phyloP scores from a whole-genome alignment of 2,329 filamentous ascomycete genomes.

The Neofusicoccum parvum region DNA sequence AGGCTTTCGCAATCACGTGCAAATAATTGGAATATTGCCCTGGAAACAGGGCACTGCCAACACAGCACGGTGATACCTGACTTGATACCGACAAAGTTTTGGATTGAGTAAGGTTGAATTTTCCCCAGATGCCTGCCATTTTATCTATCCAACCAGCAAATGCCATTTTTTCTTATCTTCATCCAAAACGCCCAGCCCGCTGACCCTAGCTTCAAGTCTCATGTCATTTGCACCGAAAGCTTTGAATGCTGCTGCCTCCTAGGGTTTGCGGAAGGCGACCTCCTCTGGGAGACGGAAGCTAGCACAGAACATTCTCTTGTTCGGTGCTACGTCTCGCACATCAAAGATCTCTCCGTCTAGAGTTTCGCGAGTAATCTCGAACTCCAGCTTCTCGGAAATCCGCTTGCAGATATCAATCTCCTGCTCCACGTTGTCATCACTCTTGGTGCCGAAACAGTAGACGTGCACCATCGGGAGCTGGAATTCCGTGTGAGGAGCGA shows the following conservation, averaged over 20 bases:
- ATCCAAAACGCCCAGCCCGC: not conserved
- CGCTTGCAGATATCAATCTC: constrained; percentile 64
- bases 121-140: not conserved
- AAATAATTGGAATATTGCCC: not conserved
- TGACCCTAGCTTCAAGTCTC: not conserved
- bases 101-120: not conserved
- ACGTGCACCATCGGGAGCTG: constrained; percentile 82
- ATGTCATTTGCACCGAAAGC: not conserved
- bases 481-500: constrained; percentile 48
- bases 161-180: not conserved
- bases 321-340: constrained; percentile 86
- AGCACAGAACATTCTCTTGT: constrained; percentile 96
- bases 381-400: constrained; percentile 63
- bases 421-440: constrained; percentile 67
- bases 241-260: not conserved
- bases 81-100: not conserved
- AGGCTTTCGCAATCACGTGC: not conserved
- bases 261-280: constrained; percentile 67
- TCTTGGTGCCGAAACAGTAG: constrained; percentile 91
- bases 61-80: not conserved
- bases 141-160: not conserved
- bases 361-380: constrained; percentile 61
- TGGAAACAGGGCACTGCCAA: no score
- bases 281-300: constrained; percentile 82
- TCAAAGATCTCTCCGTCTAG: constrained; percentile 57